phyloP scores from a whole-genome alignment of 108 stramenopile species.

The Asterionellopsis glacialis region DNA sequence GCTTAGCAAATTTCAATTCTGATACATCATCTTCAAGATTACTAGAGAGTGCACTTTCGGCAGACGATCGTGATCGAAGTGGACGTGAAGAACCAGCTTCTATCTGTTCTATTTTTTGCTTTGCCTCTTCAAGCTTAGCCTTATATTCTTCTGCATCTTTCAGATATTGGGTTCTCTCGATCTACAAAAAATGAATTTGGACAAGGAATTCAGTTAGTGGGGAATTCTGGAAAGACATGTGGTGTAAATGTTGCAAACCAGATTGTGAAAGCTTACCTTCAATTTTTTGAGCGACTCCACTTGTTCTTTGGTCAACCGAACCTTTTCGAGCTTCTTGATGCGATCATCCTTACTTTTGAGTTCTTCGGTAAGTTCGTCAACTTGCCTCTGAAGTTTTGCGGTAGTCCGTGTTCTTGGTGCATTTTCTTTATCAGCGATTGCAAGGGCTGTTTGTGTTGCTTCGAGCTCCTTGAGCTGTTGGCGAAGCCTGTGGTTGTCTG shows the following conservation, averaged over 20 bases:
- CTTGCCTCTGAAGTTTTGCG: constrained; percentile 30
- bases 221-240: no score
- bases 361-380: constrained; percentile 38
- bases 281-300: constrained; percentile 64
- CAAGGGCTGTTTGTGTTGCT: background rate
- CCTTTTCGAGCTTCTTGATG: constrained; percentile 75
- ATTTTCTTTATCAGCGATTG: constrained; percentile 26
- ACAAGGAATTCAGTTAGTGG: background rate
- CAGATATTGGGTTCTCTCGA: constrained; percentile 38
- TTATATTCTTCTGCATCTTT: constrained; percentile 50
- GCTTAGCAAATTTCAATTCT: constrained; percentile 56
- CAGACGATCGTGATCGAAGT: constrained; percentile 6
- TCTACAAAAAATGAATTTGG: constrained; percentile 12
- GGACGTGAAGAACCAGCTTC: constrained; percentile 8
- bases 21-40: constrained; percentile 33
- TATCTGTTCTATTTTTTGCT: constrained; percentile 15
- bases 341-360: constrained; percentile 58
- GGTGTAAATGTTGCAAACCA: background rate
- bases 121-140: constrained; percentile 36
- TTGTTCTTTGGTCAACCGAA: constrained; percentile 71
- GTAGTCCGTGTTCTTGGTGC: constrained; percentile 16
- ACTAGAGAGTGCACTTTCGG: constrained; percentile 15
- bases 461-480: no score
- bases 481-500: no score
- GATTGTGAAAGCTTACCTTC: constrained; percentile 40